Evolutionary conservation across 305 asterid genomes (phyloP).

Genomic region (Coffea humblotiana): DNA sequence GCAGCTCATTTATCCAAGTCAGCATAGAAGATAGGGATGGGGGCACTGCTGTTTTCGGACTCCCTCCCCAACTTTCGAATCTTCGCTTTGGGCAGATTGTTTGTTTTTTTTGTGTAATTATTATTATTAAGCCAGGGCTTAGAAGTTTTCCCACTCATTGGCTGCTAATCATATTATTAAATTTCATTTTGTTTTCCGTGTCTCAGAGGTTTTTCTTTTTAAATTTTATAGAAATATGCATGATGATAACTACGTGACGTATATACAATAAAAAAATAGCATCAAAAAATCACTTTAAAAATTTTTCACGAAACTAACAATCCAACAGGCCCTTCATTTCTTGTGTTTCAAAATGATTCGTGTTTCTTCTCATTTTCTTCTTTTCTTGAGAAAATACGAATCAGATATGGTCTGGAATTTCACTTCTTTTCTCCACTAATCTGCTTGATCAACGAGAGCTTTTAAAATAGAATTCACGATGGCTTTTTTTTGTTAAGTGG

Average conservation of each 20-base stretch:
- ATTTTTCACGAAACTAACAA: too few relatives aligned
- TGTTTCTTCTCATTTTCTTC: neutral
- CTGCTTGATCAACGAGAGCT: too few relatives aligned
- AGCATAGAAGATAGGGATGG: conserved; percentile 1
- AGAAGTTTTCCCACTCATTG: neutral
- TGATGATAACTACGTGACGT: too few relatives aligned
- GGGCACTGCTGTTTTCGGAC: neutral
- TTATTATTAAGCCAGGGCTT: neutral
- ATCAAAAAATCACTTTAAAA: neutral
- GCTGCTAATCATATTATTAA: neutral
- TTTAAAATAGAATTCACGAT: neutral
- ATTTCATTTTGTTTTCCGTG: too few relatives aligned
- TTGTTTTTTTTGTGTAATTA: neutral
- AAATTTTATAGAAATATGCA: too few relatives aligned
- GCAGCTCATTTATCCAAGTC: neutral
- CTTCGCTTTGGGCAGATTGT: conserved; percentile 8
- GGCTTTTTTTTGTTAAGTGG: neutral
- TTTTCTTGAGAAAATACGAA: neutral
- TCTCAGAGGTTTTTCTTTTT: too few relatives aligned
- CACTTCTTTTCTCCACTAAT: neutral
- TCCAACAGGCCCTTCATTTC: too few relatives aligned
- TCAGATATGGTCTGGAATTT: neutral
- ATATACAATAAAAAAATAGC: too few relatives aligned
- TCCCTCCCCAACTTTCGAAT: neutral
- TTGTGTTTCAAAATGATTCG: neutral